Percentiles rank a stretch among this genome's conserved stretches.
Evolutionary conservation across 306 rosid species (phyloP).

Genomic region (Fragaria iinumae): DNA sequence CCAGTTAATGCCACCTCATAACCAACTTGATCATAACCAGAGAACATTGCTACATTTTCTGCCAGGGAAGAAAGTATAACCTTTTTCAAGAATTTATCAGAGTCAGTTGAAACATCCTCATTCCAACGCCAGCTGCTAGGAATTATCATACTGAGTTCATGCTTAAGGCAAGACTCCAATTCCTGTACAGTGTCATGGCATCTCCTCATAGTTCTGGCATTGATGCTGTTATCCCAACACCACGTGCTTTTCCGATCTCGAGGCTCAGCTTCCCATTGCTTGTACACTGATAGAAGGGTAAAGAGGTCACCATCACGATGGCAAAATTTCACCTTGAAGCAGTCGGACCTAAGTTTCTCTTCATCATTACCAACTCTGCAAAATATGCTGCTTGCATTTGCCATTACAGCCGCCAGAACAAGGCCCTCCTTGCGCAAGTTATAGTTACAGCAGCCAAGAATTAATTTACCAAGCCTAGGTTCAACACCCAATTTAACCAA

Average conservation of each 20-base stretch:
- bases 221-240: conserved; percentile 97
- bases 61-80: conserved; percentile 77
- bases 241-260: conserved; percentile 53
- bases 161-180: conserved; percentile 67
- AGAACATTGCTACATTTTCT: conserved; percentile 91
- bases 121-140: conserved; percentile 80
- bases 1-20: conserved; percentile 86
- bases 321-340: conserved; percentile 85
- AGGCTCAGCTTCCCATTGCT: conserved; percentile 69
- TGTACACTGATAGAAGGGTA: conserved; percentile 86
- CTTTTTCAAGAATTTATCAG: conserved; percentile 53
- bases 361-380: conserved; percentile 81
- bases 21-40: conserved; percentile 77
- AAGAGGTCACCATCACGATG: conserved; percentile 90
- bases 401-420: conserved; percentile 86
- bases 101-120: conserved; percentile 42
- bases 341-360: conserved; percentile 76
- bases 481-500: conserved; percentile 86
- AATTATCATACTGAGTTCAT: conserved; percentile 50
- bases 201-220: conserved; percentile 91
- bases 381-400: conserved; percentile 84
- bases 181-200: conserved; percentile 77
- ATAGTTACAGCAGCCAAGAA: conserved; percentile 57
- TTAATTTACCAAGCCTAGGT: conserved; percentile 93
- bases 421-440: conserved; percentile 73